These are phyloP conservation scores for Withania somnifera DNA, from an alignment of 305 asterid genomes.

Conservation along the genomic window DNA sequence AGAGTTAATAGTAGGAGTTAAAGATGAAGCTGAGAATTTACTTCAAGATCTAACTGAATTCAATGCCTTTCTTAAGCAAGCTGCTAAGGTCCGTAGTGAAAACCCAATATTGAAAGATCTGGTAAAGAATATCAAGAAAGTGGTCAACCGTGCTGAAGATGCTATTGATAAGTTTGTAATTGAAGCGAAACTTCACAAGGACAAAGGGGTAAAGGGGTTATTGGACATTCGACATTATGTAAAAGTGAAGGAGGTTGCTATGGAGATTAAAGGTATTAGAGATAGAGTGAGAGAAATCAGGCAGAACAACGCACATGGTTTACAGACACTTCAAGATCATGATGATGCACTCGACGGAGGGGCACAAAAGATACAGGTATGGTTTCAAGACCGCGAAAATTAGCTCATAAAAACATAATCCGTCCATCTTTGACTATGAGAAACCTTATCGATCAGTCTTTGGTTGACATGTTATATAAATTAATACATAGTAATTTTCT, in stretches of 20 bases:
- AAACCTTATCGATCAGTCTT: no score
- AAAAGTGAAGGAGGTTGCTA: not conserved
- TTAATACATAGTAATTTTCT: no score
- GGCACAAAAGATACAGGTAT: not conserved
- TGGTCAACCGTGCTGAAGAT: constrained; percentile 59
- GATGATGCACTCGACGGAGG: not conserved
- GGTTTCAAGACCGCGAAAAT: not conserved
- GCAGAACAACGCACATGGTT: not conserved
- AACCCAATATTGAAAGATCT: constrained; percentile 25
- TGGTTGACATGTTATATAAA: no score
- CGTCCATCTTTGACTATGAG: no score
- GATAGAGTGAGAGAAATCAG: not conserved
- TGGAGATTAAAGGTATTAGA: not conserved
- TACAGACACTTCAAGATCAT: not conserved
- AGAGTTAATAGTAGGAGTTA: not conserved
- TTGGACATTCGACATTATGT: not conserved
- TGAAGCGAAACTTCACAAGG: not conserved
- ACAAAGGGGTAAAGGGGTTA: not conserved
- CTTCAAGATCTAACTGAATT: constrained; percentile 29
- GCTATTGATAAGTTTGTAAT: constrained; percentile 42
- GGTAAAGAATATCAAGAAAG: constrained; percentile 38
- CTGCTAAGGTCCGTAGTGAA: constrained; percentile 25
- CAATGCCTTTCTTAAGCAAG: constrained; percentile 51
- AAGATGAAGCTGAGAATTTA: constrained; percentile 16
- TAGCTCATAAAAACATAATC: not conserved